A percentile compares a stretch with the other conserved stretches of the same genome.
phyloP scores from a whole-genome alignment of 225 moss, liverwort and hornwort species.

The Pseudoscleropodium purum region DNA sequence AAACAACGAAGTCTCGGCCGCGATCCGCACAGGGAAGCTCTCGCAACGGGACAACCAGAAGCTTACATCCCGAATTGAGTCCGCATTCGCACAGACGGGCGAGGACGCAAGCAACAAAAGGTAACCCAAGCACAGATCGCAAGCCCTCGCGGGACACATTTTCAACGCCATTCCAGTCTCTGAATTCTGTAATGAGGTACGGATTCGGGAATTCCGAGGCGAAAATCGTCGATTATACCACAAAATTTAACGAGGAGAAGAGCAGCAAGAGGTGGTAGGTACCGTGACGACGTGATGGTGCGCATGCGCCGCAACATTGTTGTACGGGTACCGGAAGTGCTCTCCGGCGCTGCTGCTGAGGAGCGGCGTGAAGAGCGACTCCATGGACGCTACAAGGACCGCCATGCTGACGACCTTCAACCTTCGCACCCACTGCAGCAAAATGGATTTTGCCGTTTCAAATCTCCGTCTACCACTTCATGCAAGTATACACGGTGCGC shows the following conservation, averaged over 20 bases:
- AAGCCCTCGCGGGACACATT: background rate
- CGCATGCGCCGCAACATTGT: constrained; percentile 40
- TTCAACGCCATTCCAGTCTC: background rate
- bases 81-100: background rate
- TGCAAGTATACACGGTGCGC: background rate
- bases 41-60: background rate
- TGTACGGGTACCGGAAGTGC: constrained; percentile 39
- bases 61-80: background rate
- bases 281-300: constrained; percentile 46
- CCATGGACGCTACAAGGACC: constrained; percentile 46
- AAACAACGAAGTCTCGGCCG: background rate
- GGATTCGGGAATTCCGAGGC: background rate
- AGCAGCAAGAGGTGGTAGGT: background rate
- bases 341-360: background rate
- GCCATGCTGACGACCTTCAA: constrained; percentile 19
- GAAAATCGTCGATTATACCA: background rate
- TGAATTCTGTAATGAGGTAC: background rate
- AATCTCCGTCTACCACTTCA: constrained; percentile 12
- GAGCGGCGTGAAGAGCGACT: constrained; percentile 36
- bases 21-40: background rate
- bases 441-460: constrained; percentile 18
- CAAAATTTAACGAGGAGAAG: background rate
- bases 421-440: constrained; percentile 19
- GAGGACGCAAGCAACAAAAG: background rate
- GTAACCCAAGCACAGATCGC: background rate